Conservation (phyloP, 441 rosid genomes). For the Corymbia calophylla region DNA sequence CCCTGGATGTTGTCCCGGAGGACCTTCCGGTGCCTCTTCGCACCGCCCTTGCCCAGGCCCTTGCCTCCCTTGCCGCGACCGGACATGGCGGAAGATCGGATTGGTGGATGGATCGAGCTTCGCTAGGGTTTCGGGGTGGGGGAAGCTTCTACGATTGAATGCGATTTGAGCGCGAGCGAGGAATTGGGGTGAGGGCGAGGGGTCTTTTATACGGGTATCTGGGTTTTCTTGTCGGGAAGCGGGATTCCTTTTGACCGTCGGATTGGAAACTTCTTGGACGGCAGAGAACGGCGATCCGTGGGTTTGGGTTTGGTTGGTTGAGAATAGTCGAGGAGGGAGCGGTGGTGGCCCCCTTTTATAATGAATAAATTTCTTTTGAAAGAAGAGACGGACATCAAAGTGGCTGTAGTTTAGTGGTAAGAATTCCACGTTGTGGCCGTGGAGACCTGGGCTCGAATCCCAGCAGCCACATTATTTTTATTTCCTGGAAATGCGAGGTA, state of each 20-base stretch:
- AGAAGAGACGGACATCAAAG: accelerated
- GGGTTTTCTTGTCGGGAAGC: no score
- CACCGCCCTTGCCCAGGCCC: conserved; percentile 19
- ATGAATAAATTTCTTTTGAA: accelerated
- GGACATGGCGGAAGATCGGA: neutral
- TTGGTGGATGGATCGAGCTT: neutral
- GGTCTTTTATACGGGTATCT: neutral
- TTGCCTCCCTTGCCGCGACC: conserved; percentile 20
- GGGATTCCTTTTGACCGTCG: neutral
- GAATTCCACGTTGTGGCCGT: conserved; percentile 24
- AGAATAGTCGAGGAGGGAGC: neutral
- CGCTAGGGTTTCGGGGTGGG: neutral
- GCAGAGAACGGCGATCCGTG: neutral
- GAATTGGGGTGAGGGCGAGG: neutral
- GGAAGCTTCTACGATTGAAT: neutral
- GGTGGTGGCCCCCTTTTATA: accelerated
- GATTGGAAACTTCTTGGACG: neutral
- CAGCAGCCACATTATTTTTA: conserved; percentile 37
- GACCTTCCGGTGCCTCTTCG: conserved; percentile 18
- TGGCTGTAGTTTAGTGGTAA: conserved; percentile 11
- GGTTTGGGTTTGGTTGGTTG: neutral
- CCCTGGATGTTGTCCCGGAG: conserved; percentile 19
- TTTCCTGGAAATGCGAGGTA: neutral
- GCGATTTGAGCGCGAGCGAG: neutral
- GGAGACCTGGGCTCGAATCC: conserved; percentile 66